phyloP scores from a whole-genome alignment of 345 rosid genomes.

The Ceriops tagal region DNA sequence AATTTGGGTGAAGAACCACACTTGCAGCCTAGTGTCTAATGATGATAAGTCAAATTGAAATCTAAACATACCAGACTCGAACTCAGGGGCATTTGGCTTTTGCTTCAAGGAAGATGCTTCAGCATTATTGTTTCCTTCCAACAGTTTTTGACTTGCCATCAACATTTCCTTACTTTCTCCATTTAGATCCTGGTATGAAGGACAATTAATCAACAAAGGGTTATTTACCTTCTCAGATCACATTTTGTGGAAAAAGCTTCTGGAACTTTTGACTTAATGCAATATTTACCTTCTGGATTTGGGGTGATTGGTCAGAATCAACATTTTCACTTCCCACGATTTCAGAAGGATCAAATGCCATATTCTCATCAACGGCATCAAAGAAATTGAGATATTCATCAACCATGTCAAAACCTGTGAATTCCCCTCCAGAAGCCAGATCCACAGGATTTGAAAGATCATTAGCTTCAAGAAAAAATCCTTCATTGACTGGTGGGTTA shows the following conservation, averaged over 20 bases:
- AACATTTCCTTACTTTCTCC: conserved; percentile 39
- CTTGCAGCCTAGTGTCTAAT: not conserved
- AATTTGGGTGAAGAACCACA: not conserved
- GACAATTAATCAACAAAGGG: too few species aligned
- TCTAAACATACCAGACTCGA: conserved; percentile 49
- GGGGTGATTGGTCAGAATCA: conserved; percentile 24
- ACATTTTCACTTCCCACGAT: conserved; percentile 30
- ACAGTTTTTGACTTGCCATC: conserved; percentile 27
- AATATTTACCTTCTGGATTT: conserved; percentile 36
- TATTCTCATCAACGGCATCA: conserved; percentile 50
- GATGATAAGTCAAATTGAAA: not conserved
- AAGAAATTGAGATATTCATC: conserved; percentile 68
- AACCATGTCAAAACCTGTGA: conserved; percentile 40
- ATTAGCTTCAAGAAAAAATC: conserved; percentile 53
- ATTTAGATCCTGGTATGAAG: conserved; percentile 33
- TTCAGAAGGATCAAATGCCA: conserved; percentile 57
- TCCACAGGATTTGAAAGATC: conserved; percentile 54
- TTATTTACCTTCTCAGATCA: too few species aligned
- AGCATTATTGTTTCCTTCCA: conserved; percentile 29
- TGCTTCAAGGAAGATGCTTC: conserved; percentile 55
- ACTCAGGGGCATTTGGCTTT: conserved; percentile 38
- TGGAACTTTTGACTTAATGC: not conserved
- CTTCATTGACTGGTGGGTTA: conserved; percentile 43
- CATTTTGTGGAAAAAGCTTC: too few species aligned
- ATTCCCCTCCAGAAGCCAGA: conserved; percentile 31